Base-by-base conservation (phyloP, 1,284 basidiomycete species). In the Microbotryum intermedium region DNA sequence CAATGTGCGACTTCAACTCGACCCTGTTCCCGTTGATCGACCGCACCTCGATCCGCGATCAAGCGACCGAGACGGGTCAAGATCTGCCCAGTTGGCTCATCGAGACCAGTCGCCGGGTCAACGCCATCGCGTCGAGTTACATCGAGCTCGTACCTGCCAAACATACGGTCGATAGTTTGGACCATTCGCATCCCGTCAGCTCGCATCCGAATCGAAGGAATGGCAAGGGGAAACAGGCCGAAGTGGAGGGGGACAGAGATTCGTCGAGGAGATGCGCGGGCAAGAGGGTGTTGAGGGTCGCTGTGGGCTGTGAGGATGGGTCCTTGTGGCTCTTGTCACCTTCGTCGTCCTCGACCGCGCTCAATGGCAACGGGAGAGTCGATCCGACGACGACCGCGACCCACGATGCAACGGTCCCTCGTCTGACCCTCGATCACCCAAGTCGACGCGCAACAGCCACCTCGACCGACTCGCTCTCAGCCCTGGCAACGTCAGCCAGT, bases 291-390 rank as follows among this genome's bases (percentile, higher is more conserved):
- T 5, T 51, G n/a, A 45, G 66, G 21, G 52, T 68, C 6, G 61
- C 50, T 1, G 61, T 45, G 2, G 66, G 66, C 1, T 62, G 52
- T 26, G 55, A 59, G 47, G 66, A 68, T 29, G 64, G 66, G 6
- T 46, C 42, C 1, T 42, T 64, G 6, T 66, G 64, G 64, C 20
- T 68, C n/a, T 66, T 68, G 44, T 59, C 55, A n/a, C 55, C 55
- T 2, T 50, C 56, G 10, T 21, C 49, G 13, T 39, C 29, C 3
- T 21, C 23, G 11, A 11, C 6, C 5, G n/a, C 42, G 47, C 13
- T 30, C 10, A 16, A 30, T 3, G 30, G 43, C 47, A 53, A 26
- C 25, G 9, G 6, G 28, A 6, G 10, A 2, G 18, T 26, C 26
- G 43, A 16, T 8, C 21, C 8, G 49, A 21, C 13, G 7, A 53